phyloP scores from a whole-genome alignment of 192 early-diverging fungal species.

The Gryganskiella cystojenkinii region DNA sequence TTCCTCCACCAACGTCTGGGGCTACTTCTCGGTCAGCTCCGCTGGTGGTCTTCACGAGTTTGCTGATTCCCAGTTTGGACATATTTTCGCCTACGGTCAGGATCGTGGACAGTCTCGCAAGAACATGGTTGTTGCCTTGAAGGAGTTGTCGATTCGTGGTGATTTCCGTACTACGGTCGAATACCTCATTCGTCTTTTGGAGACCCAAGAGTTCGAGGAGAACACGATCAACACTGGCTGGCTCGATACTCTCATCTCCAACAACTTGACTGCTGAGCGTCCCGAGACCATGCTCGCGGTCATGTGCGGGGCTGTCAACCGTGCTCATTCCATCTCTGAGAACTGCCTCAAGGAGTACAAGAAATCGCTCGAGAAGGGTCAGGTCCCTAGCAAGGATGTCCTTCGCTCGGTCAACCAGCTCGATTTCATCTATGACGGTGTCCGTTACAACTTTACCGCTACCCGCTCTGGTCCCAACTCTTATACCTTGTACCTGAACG shows the following conservation, averaged over 20 bases:
- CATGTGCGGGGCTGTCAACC: conserved; percentile 92
- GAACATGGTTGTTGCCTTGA: conserved; percentile 97
- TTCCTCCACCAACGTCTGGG: conserved; percentile 96
- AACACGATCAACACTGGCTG: conserved; percentile 96
- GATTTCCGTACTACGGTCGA: conserved; percentile 99
- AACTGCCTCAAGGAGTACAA: conserved; percentile 80
- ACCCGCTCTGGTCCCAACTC: conserved; percentile 84
- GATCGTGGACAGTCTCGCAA: conserved; percentile 93
- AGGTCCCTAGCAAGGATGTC: conserved; percentile 82
- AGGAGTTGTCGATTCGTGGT: conserved; percentile 98
- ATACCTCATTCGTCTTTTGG: conserved; percentile 93
- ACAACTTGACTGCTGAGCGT: conserved; percentile 89
- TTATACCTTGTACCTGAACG: conserved; percentile 85
- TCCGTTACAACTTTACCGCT: conserved; percentile 92
- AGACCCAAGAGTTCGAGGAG: conserved; percentile 87
- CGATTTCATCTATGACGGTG: conserved; percentile 93
- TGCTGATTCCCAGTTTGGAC: conserved; percentile 99
- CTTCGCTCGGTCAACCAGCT: conserved; percentile 80
- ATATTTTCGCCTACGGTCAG: conserved; percentile 97
- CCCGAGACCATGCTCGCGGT: conserved; percentile 92
- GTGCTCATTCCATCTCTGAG: conserved; percentile 77
- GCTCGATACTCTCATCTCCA: conserved; percentile 93
- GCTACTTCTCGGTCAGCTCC: conserved; percentile 97
- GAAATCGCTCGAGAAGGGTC: conserved; percentile 90
- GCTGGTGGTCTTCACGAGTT: conserved; percentile 98